Evolutionary conservation across 1,139 yeast genomes (phyloP).

Genomic region (Oligophagozyma castellii): DNA sequence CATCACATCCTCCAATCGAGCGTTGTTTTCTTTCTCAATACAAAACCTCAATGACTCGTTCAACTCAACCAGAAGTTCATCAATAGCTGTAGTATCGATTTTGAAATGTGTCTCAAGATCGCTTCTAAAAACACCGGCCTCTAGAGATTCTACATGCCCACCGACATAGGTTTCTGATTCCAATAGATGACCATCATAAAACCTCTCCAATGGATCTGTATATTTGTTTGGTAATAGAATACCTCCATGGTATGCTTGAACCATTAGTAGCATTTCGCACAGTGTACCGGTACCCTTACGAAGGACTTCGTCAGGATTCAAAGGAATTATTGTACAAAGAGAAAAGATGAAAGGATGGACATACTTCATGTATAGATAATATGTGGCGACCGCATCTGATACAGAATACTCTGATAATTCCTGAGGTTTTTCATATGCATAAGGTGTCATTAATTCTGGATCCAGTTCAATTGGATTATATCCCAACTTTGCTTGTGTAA

Average conservation of each 20-base stretch:
- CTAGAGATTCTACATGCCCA: slow-evolving; percentile 95
- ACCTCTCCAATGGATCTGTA: slow-evolving; percentile 80
- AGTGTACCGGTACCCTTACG: slow-evolving; percentile 97
- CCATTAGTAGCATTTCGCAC: slow-evolving; percentile 96
- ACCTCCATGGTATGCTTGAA: slow-evolving; percentile 72
- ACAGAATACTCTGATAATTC: slow-evolving; percentile 90
- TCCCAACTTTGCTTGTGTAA: slow-evolving; percentile 89
- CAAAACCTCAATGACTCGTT: slow-evolving; percentile 71
- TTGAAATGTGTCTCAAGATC: slow-evolving; percentile 68
- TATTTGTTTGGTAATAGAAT: slow-evolving; percentile 89
- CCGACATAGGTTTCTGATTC: slow-evolving; percentile 98
- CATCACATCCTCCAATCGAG: slow-evolving; percentile 57
- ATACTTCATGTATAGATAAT: slow-evolving; percentile 87
- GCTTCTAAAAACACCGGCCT: slow-evolving; percentile 94
- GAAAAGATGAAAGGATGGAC: slow-evolving; percentile 97
- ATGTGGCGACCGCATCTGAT: slow-evolving; percentile 98
- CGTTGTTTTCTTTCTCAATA: slow-evolving; percentile 68
- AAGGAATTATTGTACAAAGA: slow-evolving; percentile 85
- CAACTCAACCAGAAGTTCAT: slow-evolving; percentile 60
- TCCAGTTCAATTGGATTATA: slow-evolving; percentile 94
- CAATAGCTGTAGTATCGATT: slow-evolving; percentile 71
- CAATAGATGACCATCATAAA: slow-evolving; percentile 83
- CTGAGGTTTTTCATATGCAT: slow-evolving; percentile 91
- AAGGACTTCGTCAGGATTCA: slow-evolving; percentile 91
- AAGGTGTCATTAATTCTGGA: slow-evolving; percentile 96